Evolutionary conservation across 306 rosid genomes (phyloP).

Genomic region (Notholithocarpus densiflorus): DNA sequence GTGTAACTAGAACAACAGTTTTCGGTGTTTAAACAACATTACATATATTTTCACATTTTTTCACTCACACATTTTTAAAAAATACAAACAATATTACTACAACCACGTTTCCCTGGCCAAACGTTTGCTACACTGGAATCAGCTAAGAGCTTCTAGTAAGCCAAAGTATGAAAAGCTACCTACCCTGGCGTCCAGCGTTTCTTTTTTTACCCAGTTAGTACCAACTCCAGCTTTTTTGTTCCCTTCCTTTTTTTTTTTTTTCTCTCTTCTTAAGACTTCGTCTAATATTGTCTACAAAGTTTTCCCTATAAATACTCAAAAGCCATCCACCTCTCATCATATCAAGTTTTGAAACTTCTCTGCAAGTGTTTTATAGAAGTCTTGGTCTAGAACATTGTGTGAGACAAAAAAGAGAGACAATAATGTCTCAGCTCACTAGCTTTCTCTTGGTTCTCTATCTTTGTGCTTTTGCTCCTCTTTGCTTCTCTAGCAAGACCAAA

Average conservation of each 20-base stretch:
- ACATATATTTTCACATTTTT: too few species aligned
- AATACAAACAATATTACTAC: too few species aligned
- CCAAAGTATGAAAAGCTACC: conserved; percentile 27
- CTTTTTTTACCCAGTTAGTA: conserved; percentile 14
- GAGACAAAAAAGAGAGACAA: conserved; percentile 2
- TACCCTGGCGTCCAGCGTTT: conserved; percentile 19
- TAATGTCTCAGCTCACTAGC: conserved; percentile 44
- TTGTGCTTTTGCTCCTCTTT: conserved; percentile 53
- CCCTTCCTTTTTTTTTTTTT: not conserved
- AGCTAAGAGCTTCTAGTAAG: not conserved
- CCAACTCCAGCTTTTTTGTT: conserved; percentile 46
- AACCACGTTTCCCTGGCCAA: too few species aligned
- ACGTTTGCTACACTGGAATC: not conserved
- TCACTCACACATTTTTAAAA: too few species aligned
- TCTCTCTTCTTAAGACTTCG: conserved; percentile 1
- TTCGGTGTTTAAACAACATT: too few species aligned
- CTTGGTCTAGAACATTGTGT: not conserved
- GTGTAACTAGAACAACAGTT: too few species aligned
- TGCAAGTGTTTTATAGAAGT: not conserved
- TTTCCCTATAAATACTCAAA: conserved; percentile 42
- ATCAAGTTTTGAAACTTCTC: conserved; percentile 1
- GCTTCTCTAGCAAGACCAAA: conserved; percentile 28
- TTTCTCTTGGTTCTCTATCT: conserved; percentile 49
- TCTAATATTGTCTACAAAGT: not conserved
- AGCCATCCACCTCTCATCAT: conserved; percentile 21